Evolutionary conservation across 2,329 filamentous ascomycete genomes (phyloP).

Genomic region (Ceratocystis cubensis): DNA sequence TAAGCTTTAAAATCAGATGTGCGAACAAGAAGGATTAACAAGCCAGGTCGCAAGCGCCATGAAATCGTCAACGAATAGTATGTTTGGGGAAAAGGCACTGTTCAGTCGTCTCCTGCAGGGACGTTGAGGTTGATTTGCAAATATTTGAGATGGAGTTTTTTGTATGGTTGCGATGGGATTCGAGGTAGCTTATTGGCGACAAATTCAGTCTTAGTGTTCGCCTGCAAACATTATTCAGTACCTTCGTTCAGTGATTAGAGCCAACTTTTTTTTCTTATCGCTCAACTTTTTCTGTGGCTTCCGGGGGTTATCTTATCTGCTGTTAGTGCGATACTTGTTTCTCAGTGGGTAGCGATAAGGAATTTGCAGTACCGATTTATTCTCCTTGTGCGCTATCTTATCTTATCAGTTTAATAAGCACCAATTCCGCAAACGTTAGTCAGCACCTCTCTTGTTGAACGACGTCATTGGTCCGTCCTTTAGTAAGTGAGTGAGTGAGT

Average conservation of each 20-base stretch:
- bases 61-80: constrained; percentile 19
- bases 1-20: neutral
- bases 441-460: neutral
- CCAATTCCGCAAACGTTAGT: neutral
- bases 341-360: neutral
- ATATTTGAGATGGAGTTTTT: constrained; percentile 11
- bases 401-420: constrained; percentile 18
- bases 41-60: constrained; percentile 4
- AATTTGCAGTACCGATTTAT: constrained; percentile 12
- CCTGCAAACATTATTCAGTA: neutral
- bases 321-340: constrained; percentile 11
- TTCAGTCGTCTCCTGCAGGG: constrained; percentile 19
- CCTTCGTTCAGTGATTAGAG: neutral
- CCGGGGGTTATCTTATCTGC: neutral
- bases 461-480: constrained; percentile 16
- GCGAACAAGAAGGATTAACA: neutral
- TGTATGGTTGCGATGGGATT: neutral
- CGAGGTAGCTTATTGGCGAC: constrained; percentile 11
- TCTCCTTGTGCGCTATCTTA: constrained; percentile 11
- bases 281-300: constrained; percentile 19
- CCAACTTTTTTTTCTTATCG: constrained; percentile 22
- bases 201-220: constrained; percentile 13
- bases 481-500: no score
- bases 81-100: neutral
- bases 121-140: constrained; percentile 1